Evolutionary conservation across 177 flowering plant genomes (phyloP).

Genomic region (Vitis hybrid): DNA sequence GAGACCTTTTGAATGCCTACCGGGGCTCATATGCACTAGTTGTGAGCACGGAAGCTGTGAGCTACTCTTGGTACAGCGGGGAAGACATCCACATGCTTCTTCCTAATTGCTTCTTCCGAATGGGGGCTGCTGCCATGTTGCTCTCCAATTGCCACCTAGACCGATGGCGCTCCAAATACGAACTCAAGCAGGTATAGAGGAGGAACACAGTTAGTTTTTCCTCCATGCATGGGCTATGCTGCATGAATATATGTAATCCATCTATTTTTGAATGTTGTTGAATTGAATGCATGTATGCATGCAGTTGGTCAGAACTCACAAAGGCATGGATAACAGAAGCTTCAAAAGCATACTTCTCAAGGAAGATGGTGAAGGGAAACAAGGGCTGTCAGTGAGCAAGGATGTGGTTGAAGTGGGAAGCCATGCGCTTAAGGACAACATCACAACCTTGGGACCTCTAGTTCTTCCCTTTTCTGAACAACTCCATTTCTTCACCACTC

Average conservation of each 20-base stretch:
- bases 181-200: slow-evolving; percentile 51
- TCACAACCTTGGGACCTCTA: slow-evolving; percentile 58
- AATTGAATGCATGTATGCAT: background rate
- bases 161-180: slow-evolving; percentile 65
- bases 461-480: slow-evolving; percentile 60
- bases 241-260: background rate
- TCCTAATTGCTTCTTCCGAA: slow-evolving; percentile 75
- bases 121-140: slow-evolving; percentile 77
- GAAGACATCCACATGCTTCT: slow-evolving; percentile 61
- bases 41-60: slow-evolving; percentile 64
- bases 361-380: slow-evolving; percentile 52
- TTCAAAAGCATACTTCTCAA: slow-evolving; percentile 40
- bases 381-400: slow-evolving; percentile 47
- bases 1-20: slow-evolving; percentile 49
- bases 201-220: no score
- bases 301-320: slow-evolving; percentile 69
- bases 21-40: slow-evolving; percentile 64
- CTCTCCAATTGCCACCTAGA: slow-evolving; percentile 54
- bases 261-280: background rate
- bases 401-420: slow-evolving; percentile 66
- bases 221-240: no score
- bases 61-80: slow-evolving; percentile 65
- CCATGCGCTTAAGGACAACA: slow-evolving; percentile 67
- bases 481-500: slow-evolving; percentile 42
- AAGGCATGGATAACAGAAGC: slow-evolving; percentile 55